Base-by-base conservation (phyloP, 768 basidiomycete species). In the Phylloporus sp. region DNA sequence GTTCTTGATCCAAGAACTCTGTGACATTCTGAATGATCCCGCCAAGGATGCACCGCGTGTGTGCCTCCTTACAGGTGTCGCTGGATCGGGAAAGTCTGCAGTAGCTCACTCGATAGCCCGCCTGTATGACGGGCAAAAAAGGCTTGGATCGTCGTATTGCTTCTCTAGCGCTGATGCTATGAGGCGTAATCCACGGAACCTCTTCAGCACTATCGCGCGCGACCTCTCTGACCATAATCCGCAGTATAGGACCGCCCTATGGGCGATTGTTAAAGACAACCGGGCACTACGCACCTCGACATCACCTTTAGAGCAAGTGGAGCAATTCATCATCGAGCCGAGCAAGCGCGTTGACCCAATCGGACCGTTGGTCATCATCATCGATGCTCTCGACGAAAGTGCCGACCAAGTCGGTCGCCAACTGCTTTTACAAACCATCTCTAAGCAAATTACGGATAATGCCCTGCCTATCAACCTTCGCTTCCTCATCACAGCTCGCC, bases 201-300 rank as follows among this genome's bases (percentile, higher is more conserved):
- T 65, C 3, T 65, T 66, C 55, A 60, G 58, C 36, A 69, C 63
- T 1, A 62, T 68, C 18, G 62, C 66, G 10, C 53, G 57, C 13
- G 59, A 65, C 22, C 52, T 68, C 22, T 64, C 63, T 23, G 59
- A 60, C 20, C 57, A 62, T 18, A 50, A 67, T 45, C 27, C 36
- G 27, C 58, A 56, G 29, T 60, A 43, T 32, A 50, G 27, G 27
- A 20, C 44, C 6, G 31, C 50, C 7, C 38, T 60, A 10, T 53
- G 57, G 22, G 40, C 23, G 9, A 22, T 31, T n/a, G 52, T 55
- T 8, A 42, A 51, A 28, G 26, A 43, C 13, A 54, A 45, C 5
- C 38, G 52, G 7, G 38, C 57, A 6, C 44, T 57, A 22, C 59
- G 51, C 4, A 29, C 26, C 6, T 52, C 42, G 2, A 35, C n/a